Evolutionary conservation across 1,284 basidiomycete genomes (phyloP).

Genomic region (Cryptococcus jaspeensis): DNA sequence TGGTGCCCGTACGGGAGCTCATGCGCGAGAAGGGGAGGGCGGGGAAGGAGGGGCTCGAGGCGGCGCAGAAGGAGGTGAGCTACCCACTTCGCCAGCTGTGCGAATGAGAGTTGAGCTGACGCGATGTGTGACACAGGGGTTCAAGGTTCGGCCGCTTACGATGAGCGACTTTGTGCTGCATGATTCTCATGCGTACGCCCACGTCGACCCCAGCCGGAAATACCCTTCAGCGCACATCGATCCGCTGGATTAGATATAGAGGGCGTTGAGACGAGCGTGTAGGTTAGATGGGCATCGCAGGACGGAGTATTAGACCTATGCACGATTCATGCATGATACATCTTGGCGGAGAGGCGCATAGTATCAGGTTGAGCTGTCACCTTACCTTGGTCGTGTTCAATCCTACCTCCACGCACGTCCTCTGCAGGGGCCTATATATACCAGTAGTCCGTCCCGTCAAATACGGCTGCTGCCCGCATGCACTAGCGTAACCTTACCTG

Average conservation of each 20-base stretch:
- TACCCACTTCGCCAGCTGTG: not conserved
- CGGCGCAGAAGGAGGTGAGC: conserved; percentile 49
- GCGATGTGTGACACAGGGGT: conserved; percentile 57
- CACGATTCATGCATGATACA: no score
- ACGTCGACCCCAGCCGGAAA: conserved; percentile 44
- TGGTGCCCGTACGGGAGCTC: conserved; percentile 85
- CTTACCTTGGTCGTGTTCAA: no score
- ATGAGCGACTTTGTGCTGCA: conserved; percentile 68
- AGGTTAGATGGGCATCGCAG: not conserved
- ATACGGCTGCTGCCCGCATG: conserved; percentile 34
- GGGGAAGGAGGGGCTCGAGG: conserved; percentile 48
- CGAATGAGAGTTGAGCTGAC: not conserved
- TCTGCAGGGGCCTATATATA: conserved; percentile 51
- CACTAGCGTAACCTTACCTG: no score
- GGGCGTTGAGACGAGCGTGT: not conserved
- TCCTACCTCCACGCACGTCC: conserved; percentile 50
- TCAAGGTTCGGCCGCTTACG: conserved; percentile 68
- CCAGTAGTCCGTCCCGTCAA: conserved; percentile 46
- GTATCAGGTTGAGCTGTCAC: no score
- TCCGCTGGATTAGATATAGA: conserved; percentile 35
- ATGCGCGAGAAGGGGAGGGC: conserved; percentile 63
- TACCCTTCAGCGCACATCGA: conserved; percentile 28
- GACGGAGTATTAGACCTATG: no score
- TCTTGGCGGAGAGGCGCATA: no score
- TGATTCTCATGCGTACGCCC: conserved; percentile 54